These are phyloP conservation scores for Plasmodium cynomolgi DNA, from an alignment of 169 alveolate species.

Conservation along the genomic window DNA sequence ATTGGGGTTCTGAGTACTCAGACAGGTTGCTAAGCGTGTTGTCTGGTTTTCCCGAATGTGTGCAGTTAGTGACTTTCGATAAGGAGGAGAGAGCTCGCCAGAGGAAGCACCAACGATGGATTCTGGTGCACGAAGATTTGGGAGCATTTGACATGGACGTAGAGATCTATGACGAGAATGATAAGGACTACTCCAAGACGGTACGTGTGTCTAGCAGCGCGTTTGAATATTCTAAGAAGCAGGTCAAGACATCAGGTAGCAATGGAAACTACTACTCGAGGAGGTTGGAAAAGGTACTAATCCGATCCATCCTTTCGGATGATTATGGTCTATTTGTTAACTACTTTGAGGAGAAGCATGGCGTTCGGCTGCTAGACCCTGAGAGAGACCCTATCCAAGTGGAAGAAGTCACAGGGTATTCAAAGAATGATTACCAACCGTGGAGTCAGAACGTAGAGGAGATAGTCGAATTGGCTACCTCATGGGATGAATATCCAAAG, in stretches of 20 bases:
- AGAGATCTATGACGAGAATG: slow-evolving; percentile 25
- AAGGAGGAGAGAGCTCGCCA: slow-evolving; percentile 35
- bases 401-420: slow-evolving; percentile 73
- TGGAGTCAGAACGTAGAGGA: slow-evolving; percentile 86
- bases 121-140: slow-evolving; percentile 78
- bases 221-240: slow-evolving; percentile 77
- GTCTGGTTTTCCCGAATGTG: slow-evolving; percentile 74
- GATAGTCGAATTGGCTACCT: slow-evolving; percentile 84
- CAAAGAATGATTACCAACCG: slow-evolving; percentile 80
- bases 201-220: slow-evolving; percentile 81
- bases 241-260: slow-evolving; percentile 71
- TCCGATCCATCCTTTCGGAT: slow-evolving; percentile 79
- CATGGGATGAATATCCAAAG: slow-evolving; percentile 85
- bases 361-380: slow-evolving; percentile 81
- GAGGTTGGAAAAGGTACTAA: slow-evolving; percentile 81
- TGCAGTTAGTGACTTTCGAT: slow-evolving; percentile 15
- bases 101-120: slow-evolving; percentile 80
- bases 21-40: slow-evolving; percentile 77
- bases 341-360: slow-evolving; percentile 79
- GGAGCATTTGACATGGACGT: slow-evolving; percentile 73
- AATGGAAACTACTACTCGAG: slow-evolving; percentile 83
- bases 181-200: slow-evolving; percentile 73
- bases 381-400: slow-evolving; percentile 7
- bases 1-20: slow-evolving; percentile 86
- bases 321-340: slow-evolving; percentile 53